Evolutionary conservation across 2,329 filamentous ascomycete species (phyloP), one percentile per base, ranked within the genome.

Genomic region (Talaromyces sp.): DNA sequence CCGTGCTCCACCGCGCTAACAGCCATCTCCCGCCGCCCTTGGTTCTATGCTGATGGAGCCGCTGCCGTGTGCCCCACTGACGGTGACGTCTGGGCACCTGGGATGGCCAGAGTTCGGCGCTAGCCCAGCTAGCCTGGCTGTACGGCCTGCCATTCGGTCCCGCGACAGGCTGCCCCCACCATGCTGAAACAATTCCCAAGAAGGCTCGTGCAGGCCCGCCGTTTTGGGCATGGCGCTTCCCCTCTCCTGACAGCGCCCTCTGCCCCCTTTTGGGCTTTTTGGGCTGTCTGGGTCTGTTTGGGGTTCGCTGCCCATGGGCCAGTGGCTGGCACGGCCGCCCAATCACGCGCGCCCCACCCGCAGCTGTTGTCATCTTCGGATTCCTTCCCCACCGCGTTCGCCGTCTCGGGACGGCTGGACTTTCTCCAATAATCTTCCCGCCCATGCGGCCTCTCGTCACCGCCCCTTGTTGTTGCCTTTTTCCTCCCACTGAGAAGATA

Each of bases 1-100:
- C 60, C 60, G 51, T 48, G 56, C 60, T 54, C 60, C 60, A 62
- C 60, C 52, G 54, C 46, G 52, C 60, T 61, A 61, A 59, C 32
- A 51, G 38, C 43, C 60, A 62, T 58, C 60, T 62, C 60, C 60
- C 60, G 60, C 50, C 50, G 57, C 41, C 56, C 50, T 31, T 56
- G 55, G 58, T 38, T 50, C 50, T 53, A 11, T 24, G 55, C 14
- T 38, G 3, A 50, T 35, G 35, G 43, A 26, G 38, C 52, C 19
- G 21, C 52, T 54, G 52, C 53, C 53, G 26, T 31, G 48, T 27
- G 46, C 53, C 29, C 53, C 29, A 55, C 35, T 5, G 14, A 6
- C 29, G 52, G 56, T 29, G 27, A 29, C 27, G 9, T 29, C 27
- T 29, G 27, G 27, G 27, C 27, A 19, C 19, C 26, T 29, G 56